phyloP scores from a whole-genome alignment of 2,329 filamentous ascomycete species.

The Achaetomium macrosporum region DNA sequence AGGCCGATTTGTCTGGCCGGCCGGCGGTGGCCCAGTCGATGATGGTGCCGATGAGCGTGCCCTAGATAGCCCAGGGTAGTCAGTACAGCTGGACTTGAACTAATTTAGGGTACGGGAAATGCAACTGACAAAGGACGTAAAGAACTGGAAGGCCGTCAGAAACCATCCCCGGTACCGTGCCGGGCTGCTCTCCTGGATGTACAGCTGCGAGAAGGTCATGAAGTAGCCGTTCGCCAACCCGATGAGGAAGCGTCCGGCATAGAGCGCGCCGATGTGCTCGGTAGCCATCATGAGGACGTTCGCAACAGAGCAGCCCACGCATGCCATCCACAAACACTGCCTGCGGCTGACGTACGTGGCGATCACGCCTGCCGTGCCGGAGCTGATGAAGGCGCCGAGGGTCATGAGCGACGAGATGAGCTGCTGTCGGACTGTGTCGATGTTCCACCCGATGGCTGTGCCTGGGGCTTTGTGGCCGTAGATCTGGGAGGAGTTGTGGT shows the following conservation, averaged over 20 bases:
- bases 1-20: constrained; percentile 33
- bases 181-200: constrained; percentile 32
- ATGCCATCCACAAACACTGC: constrained; percentile 41
- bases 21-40: constrained; percentile 44
- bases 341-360: constrained; percentile 31
- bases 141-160: constrained; percentile 33
- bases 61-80: background rate
- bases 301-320: constrained; percentile 42
- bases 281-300: constrained; percentile 56
- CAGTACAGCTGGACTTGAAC: background rate
- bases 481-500: constrained; percentile 25
- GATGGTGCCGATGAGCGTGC: constrained; percentile 39
- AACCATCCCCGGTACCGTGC: constrained; percentile 30
- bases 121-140: constrained; percentile 26
- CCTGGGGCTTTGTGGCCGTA: constrained; percentile 33
- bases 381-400: constrained; percentile 41
- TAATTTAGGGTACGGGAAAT: constrained; percentile 13
- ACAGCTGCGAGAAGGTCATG: constrained; percentile 45
- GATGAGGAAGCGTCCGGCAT: constrained; percentile 49
- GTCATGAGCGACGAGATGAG: constrained; percentile 45
- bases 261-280: constrained; percentile 46
- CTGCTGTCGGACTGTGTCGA: constrained; percentile 39
- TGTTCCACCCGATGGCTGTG: constrained; percentile 39
- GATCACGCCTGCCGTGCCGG: constrained; percentile 36
- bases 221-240: constrained; percentile 52